phyloP scores from a whole-genome alignment of 2,329 filamentous ascomycete genomes.

The Diaporthe vaccinii region DNA sequence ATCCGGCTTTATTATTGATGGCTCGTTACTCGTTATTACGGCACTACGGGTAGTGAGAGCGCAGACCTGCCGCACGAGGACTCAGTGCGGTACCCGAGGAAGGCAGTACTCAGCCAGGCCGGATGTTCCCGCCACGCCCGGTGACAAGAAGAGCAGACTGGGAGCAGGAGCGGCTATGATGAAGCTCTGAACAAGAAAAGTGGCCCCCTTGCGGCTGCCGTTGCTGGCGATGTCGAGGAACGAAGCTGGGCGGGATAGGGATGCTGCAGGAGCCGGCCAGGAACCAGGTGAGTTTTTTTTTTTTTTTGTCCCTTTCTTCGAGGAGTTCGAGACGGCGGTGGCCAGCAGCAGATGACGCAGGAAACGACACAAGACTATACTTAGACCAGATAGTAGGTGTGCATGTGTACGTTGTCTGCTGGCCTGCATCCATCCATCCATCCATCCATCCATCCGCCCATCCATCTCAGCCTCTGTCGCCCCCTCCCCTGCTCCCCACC shows the following conservation, averaged over 20 bases:
- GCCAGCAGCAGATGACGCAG: slow-evolving; percentile 23
- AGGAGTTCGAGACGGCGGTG: not conserved
- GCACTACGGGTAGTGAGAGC: not conserved
- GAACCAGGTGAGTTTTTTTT: slow-evolving; percentile 12
- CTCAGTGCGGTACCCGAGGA: slow-evolving; percentile 27
- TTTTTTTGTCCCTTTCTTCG: not conserved
- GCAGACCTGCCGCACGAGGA: slow-evolving; percentile 10
- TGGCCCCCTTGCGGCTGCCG: slow-evolving; percentile 24
- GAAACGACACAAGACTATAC: slow-evolving; percentile 23
- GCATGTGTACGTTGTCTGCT: not conserved
- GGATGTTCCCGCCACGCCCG: slow-evolving; percentile 32
- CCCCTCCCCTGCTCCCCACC: not conserved
- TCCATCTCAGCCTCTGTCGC: not conserved
- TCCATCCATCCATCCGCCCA: not conserved
- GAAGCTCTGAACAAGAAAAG: slow-evolving; percentile 36
- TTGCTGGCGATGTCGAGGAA: not conserved
- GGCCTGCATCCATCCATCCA: not conserved
- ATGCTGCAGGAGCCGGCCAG: slow-evolving; percentile 11
- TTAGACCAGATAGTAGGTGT: slow-evolving; percentile 17
- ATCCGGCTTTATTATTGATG: slow-evolving; percentile 31
- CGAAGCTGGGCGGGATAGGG: slow-evolving; percentile 5
- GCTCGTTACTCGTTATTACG: slow-evolving; percentile 21
- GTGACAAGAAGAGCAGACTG: slow-evolving; percentile 9
- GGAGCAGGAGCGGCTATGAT: slow-evolving; percentile 19
- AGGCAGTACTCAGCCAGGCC: slow-evolving; percentile 27